Evolutionary conservation across 225 moss, liverwort and hornwort species (phyloP).

Genomic region (Pleurozium schreberi): DNA sequence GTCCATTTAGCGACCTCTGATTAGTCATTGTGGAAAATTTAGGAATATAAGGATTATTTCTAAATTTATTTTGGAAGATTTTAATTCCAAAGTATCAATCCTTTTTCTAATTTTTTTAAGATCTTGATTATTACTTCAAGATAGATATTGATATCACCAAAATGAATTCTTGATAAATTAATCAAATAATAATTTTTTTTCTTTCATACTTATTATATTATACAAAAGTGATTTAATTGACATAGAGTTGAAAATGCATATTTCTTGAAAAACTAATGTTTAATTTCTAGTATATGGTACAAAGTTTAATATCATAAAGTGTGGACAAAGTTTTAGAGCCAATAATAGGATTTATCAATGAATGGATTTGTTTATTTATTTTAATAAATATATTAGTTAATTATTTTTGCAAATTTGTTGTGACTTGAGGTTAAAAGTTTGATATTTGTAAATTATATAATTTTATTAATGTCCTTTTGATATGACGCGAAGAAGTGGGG

Average conservation of each 20-base stretch:
- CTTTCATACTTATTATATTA: background rate
- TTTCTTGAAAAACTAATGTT: background rate
- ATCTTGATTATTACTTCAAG: background rate
- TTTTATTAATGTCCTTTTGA: background rate
- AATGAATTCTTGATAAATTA: background rate
- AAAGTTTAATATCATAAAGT: too few relatives aligned
- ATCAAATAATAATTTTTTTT: background rate
- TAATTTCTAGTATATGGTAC: background rate
- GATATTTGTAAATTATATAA: background rate
- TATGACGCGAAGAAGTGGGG: too few relatives aligned
- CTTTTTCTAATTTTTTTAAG: background rate
- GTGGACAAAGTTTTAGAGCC: background rate
- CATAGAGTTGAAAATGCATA: background rate
- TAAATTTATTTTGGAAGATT: background rate
- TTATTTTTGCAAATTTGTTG: background rate
- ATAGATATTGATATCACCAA: background rate
- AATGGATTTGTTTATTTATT: background rate
- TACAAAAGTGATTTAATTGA: rapidly evolving
- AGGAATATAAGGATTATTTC: background rate
- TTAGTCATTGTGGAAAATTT: background rate
- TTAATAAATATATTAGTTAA: too few relatives aligned
- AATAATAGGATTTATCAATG: background rate
- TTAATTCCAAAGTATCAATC: background rate
- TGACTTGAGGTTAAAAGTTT: background rate
- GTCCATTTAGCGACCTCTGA: background rate